A percentile compares a stretch with the other conserved stretches of the same genome.
phyloP scores from a whole-genome alignment of 1,284 basidiomycete genomes.

The Ustilago lituana region DNA sequence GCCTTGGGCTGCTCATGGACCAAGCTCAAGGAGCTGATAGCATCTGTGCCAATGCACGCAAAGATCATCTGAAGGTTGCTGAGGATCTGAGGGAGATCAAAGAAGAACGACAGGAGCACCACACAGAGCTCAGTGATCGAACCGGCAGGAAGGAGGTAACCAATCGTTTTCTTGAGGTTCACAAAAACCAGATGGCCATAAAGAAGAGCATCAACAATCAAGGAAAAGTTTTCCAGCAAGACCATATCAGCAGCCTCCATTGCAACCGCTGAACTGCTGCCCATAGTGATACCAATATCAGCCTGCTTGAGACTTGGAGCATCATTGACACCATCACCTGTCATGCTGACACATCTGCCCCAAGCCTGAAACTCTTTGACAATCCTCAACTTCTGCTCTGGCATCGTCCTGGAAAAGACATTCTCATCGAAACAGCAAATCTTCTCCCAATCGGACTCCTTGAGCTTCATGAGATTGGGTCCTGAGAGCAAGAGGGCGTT shows the following conservation, averaged over 20 bases:
- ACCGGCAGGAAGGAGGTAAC: constrained; percentile 63
- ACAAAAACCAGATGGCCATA: constrained; percentile 75
- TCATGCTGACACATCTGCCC: constrained; percentile 72
- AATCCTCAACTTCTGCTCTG: constrained; percentile 76
- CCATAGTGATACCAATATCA: constrained; percentile 71
- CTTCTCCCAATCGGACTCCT: constrained; percentile 69
- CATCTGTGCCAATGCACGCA: constrained; percentile 70
- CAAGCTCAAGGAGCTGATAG: constrained; percentile 70
- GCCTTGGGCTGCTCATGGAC: constrained; percentile 74
- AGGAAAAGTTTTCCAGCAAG: constrained; percentile 47
- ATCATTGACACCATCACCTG: constrained; percentile 78
- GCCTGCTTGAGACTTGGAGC: constrained; percentile 71
- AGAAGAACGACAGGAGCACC: constrained; percentile 72
- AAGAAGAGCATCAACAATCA: constrained; percentile 52
- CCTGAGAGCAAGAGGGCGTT: constrained; percentile 29
- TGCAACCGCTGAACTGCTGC: constrained; percentile 68
- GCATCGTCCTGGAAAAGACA: constrained; percentile 78
- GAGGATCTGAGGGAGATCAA: constrained; percentile 71
- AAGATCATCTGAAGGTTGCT: constrained; percentile 70
- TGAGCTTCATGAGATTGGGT: constrained; percentile 28
- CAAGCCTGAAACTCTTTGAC: constrained; percentile 74
- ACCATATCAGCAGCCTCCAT: constrained; percentile 59
- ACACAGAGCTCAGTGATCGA: constrained; percentile 77
- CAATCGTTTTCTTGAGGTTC: constrained; percentile 72
- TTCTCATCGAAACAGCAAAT: constrained; percentile 75